Conservation (phyloP, 768 basidiomycete genomes). For the Termitomyces sp. region DNA sequence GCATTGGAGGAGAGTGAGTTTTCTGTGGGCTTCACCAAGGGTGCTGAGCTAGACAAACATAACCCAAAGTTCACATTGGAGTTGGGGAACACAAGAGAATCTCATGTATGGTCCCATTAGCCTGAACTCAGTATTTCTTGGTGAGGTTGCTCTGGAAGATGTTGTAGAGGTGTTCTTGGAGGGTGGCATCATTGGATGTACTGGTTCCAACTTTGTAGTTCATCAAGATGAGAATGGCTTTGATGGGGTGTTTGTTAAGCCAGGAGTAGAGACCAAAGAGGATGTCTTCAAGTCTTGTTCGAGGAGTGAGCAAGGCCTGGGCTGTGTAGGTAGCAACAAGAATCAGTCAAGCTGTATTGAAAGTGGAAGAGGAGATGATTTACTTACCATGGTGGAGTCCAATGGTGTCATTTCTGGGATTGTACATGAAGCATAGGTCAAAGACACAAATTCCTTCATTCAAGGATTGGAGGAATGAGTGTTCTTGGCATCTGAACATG, state of each 20-base stretch:
- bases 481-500: constrained; percentile 43
- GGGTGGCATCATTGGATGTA: constrained; percentile 39
- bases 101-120: constrained; percentile 36
- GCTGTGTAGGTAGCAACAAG: constrained; percentile 25
- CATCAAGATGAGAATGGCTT: constrained; percentile 49
- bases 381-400: constrained; percentile 51
- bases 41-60: constrained; percentile 37
- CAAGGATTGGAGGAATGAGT: constrained; percentile 43
- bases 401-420: constrained; percentile 49
- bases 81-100: neutral
- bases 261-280: constrained; percentile 51
- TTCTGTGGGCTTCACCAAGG: constrained; percentile 52
- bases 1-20: constrained; percentile 49
- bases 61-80: neutral
- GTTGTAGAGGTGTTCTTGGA: constrained; percentile 42
- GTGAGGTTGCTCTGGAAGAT: constrained; percentile 37
- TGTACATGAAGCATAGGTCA: constrained; percentile 46
- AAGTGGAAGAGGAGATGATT: neutral
- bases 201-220: constrained; percentile 48
- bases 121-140: constrained; percentile 47
- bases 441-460: constrained; percentile 50
- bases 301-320: constrained; percentile 40
- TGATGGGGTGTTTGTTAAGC: constrained; percentile 50
- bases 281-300: constrained; percentile 47
- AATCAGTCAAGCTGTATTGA: neutral